Percentiles rank a stretch among this genome's conserved stretches.
Conservation (phyloP, 306 rosid genomes). For the Medicago ruthenica region DNA sequence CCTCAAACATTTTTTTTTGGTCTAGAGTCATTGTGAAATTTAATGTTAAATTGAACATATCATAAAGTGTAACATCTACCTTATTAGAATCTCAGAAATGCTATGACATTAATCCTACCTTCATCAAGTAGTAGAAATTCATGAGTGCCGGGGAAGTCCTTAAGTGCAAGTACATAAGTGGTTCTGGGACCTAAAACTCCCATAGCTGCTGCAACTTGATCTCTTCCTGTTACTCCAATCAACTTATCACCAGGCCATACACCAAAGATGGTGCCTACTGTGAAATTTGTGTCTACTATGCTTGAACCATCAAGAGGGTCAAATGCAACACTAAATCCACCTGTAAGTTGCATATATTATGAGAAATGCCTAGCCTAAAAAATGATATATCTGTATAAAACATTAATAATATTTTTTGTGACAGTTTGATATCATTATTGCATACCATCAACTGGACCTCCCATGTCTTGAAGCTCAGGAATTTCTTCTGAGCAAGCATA, state of each 20-base stretch:
- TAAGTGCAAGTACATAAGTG: constrained; percentile 89
- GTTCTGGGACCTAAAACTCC: constrained; percentile 98
- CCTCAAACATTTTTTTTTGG: neutral
- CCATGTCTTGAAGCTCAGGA: constrained; percentile 99
- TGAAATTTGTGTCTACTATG: constrained; percentile 96
- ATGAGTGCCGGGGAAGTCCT: constrained; percentile 88
- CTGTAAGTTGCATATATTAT: constrained; percentile 56
- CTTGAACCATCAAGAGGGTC: constrained; percentile 99
- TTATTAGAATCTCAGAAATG: neutral
- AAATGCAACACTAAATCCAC: constrained; percentile 98
- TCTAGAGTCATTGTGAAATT: neutral
- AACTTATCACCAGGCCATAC: constrained; percentile 99
- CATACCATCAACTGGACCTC: constrained; percentile 93
- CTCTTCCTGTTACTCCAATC: constrained; percentile 85
- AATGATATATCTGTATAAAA: constrained; percentile 8
- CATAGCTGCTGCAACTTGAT: constrained; percentile 98
- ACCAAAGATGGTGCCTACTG: constrained; percentile 96
- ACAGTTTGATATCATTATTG: neutral
- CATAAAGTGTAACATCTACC: neutral
- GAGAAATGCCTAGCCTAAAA: constrained; percentile 30
- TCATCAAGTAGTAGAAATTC: constrained; percentile 97
- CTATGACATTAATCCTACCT: constrained; percentile 52
- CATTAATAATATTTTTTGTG: neutral
- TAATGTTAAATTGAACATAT: neutral
- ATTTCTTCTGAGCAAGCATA: constrained; percentile 97